Percentiles rank a stretch among this genome's conserved stretches.
Evolutionary conservation across 306 rosid genomes (phyloP).

Genomic region (Dryas octopetala): DNA sequence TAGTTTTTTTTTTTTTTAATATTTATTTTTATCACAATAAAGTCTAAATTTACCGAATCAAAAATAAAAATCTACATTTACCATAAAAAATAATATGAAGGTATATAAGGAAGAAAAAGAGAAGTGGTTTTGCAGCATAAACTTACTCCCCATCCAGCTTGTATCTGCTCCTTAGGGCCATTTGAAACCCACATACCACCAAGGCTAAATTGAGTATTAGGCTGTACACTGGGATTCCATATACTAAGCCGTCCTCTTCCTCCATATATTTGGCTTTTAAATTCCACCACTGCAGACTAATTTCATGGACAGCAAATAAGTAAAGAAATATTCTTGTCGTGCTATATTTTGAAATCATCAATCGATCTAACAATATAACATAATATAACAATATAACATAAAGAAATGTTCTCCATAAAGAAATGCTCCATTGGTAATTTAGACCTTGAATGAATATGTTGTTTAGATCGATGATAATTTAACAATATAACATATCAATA

Average conservation of each 20-base stretch:
- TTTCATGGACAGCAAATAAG: neutral
- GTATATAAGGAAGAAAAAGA: too few relatives aligned
- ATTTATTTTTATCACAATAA: too few relatives aligned
- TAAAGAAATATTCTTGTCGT: neutral
- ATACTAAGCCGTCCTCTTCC: constrained; percentile 13
- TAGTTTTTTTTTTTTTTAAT: too few relatives aligned
- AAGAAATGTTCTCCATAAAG: too few relatives aligned
- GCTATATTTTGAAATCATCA: too few relatives aligned
- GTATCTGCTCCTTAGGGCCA: constrained; percentile 15
- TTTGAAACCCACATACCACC: constrained; percentile 7
- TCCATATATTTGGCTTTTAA: neutral
- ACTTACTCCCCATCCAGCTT: constrained; percentile 30
- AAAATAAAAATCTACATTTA: neutral
- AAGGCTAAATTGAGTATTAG: constrained; percentile 20
- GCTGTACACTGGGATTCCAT: constrained; percentile 21
- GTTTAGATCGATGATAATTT: too few relatives aligned
- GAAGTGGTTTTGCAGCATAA: neutral
- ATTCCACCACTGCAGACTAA: constrained; percentile 23
- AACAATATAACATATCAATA: too few relatives aligned
- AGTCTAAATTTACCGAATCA: too few relatives aligned
- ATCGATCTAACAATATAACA: too few relatives aligned
- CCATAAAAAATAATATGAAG: neutral
- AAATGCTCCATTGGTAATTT: too few relatives aligned
- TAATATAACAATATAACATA: too few relatives aligned
- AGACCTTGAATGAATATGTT: too few relatives aligned